Evolutionary conservation across 1,284 basidiomycete genomes (phyloP), one percentile per base, ranked within the genome.

Genomic region (Schizopora paradoxa): DNA sequence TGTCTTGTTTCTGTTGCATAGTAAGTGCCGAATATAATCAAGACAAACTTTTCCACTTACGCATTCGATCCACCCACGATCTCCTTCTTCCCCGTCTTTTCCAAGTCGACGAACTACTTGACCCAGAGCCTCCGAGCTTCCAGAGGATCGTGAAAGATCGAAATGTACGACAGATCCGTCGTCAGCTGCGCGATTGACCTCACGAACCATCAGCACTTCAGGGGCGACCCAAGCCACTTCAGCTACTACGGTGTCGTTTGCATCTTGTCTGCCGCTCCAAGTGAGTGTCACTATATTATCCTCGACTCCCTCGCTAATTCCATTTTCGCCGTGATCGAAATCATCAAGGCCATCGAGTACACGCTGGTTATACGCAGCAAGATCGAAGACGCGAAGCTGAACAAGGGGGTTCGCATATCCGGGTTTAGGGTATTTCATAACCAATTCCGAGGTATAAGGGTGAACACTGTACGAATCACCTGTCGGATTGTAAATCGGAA

Each of bases 351-450:
- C 32, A 6, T 32, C 26, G 6, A 23, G 29, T 54, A 26, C 37
- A 41, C 13, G 14, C 7, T 40, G 29, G 10, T 72, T 58, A 55
- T 78, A 79, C 5, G 60, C 57, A 44, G 61, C 69, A 18, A 95
- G 59, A 55, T 89, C 81, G 61, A 93, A 94, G 14, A 95, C 77
- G 59, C 86, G 82, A n/a, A 91, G 78, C 6, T 80, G 77, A 25
- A 91, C 91, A 22, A 87, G 65, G 1, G 95, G 95, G 59, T 97
- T 98, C 21, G 79, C 76, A 59, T 85, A 95, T 1, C 94, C 95
- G 8, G 94, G 92, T 63, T 91, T 91, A 14, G 89, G 89, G 57
- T 92, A 96, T 61, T 86, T 86, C 83, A 96, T 93, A 44, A 72
- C 74, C 29, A 90, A 73, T 31, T 85, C 77, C 11, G 67, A 65